Percentiles rank a stretch among this genome's conserved stretches.
phyloP scores from a whole-genome alignment of 192 early-diverging fungal species.

The Rhizoclosmatium globosum region DNA sequence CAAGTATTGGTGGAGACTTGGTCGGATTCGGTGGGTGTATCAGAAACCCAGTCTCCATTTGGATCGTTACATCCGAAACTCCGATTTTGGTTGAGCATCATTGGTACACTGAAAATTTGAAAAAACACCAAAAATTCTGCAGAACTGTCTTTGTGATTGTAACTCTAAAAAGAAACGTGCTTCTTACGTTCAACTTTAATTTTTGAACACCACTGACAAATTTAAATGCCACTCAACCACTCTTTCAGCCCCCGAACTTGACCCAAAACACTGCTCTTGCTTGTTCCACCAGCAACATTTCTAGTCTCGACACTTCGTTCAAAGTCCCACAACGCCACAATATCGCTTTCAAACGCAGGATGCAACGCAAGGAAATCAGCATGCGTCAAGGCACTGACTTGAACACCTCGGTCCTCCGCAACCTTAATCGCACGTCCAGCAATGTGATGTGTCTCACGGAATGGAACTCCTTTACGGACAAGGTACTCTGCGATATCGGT shows the following conservation, averaged over 20 bases:
- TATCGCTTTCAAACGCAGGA: slow-evolving; percentile 83
- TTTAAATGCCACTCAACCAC: slow-evolving; percentile 7
- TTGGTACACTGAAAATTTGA: too few relatives aligned
- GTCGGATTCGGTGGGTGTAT: too few relatives aligned
- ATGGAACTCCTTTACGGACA: slow-evolving; percentile 97
- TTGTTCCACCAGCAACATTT: slow-evolving; percentile 89
- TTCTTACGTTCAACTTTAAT: too few relatives aligned
- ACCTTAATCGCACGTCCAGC: slow-evolving; percentile 93
- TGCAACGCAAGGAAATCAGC: slow-evolving; percentile 88
- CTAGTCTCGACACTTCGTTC: slow-evolving; percentile 91
- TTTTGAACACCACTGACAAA: too few relatives aligned
- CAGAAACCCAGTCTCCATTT: too few relatives aligned
- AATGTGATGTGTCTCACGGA: slow-evolving; percentile 99
- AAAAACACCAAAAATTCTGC: too few relatives aligned
- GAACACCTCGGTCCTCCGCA: slow-evolving; percentile 85
- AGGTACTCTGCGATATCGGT: slow-evolving; percentile 99
- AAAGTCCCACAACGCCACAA: slow-evolving; percentile 86
- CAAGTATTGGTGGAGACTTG: too few relatives aligned
- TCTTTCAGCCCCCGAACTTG: slow-evolving; percentile 83
- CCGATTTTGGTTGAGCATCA: too few relatives aligned
- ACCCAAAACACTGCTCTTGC: slow-evolving; percentile 73
- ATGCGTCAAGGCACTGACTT: slow-evolving; percentile 78
- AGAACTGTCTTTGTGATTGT: too few relatives aligned
- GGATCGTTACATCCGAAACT: too few relatives aligned
- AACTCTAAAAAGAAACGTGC: too few relatives aligned